Evolutionary conservation across 2,329 filamentous ascomycete species (phyloP).

Genomic region (Fusarium subtropicale): DNA sequence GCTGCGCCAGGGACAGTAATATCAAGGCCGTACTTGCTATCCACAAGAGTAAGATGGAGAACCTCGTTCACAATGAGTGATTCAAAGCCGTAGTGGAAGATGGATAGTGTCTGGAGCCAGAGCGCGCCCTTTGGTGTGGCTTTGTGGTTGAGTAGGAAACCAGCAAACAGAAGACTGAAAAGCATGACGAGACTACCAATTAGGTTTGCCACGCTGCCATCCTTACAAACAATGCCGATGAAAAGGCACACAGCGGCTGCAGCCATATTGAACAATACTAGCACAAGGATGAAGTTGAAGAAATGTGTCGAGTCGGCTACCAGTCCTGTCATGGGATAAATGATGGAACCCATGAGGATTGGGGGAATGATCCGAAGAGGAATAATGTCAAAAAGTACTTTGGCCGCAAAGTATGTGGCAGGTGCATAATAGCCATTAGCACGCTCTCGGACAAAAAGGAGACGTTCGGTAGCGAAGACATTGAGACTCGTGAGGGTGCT

Average conservation of each 20-base stretch:
- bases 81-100: conserved; percentile 98
- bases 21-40: conserved; percentile 95
- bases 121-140: conserved; percentile 86
- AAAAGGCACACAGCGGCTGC: conserved; percentile 94
- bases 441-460: conserved; percentile 91
- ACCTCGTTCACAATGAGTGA: conserved; percentile 98
- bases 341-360: conserved; percentile 92
- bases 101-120: conserved; percentile 94
- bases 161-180: conserved; percentile 94
- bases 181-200: conserved; percentile 97
- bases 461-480: conserved; percentile 90
- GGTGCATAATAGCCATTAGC: conserved; percentile 98
- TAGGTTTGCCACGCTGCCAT: conserved; percentile 89
- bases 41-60: conserved; percentile 85
- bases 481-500: conserved; percentile 93
- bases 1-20: conserved; percentile 96
- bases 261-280: conserved; percentile 95
- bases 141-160: conserved; percentile 92
- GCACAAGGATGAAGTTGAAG: conserved; percentile 88
- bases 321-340: conserved; percentile 98
- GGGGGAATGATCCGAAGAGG: conserved; percentile 94
- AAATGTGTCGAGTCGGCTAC: conserved; percentile 86
- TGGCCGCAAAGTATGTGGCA: conserved; percentile 92
- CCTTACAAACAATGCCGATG: conserved; percentile 94
- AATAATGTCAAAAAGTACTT: conserved; percentile 98